These are phyloP conservation scores for Rhinocladiella mackenziei DNA, from an alignment of 2,329 filamentous ascomycete genomes.

Conservation along the genomic window DNA sequence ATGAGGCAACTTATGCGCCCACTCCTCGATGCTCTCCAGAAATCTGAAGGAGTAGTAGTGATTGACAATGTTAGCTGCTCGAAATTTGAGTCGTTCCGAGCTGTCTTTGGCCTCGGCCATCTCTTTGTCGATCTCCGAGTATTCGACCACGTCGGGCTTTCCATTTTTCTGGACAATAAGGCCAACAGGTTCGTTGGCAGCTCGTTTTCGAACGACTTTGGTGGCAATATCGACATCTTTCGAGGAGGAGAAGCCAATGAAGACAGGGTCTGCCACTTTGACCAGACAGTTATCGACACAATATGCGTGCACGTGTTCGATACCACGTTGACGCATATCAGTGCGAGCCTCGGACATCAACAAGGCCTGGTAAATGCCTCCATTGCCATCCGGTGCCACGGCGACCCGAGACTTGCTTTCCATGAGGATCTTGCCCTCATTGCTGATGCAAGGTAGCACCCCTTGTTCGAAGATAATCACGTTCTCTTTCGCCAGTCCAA, in stretches of 20 bases:
- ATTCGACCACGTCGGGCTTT: conserved; percentile 95
- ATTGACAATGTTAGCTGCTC: conserved; percentile 98
- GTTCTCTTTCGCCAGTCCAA: conserved; percentile 80
- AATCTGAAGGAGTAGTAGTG: conserved; percentile 98
- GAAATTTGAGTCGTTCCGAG: conserved; percentile 81
- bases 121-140: conserved; percentile 87
- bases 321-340: conserved; percentile 83
- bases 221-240: conserved; percentile 93
- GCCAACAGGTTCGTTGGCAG: conserved; percentile 91
- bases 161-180: conserved; percentile 93
- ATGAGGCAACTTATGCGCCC: conserved; percentile 82
- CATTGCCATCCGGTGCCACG: conserved; percentile 94
- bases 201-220: conserved; percentile 98
- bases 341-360: conserved; percentile 73
- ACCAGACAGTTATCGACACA: conserved; percentile 99
- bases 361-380: conserved; percentile 91
- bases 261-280: conserved; percentile 93
- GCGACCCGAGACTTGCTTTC: conserved; percentile 87
- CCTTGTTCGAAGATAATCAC: conserved; percentile 95
- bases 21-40: conserved; percentile 82
- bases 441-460: conserved; percentile 92
- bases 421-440: conserved; percentile 93
- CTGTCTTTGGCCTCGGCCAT: conserved; percentile 91
- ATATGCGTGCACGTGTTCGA: conserved; percentile 95
- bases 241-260: conserved; percentile 86